Evolutionary conservation across 139 green algal species (phyloP), one percentile per base, ranked within the genome.

Genomic region (Gonium pectorale): DNA sequence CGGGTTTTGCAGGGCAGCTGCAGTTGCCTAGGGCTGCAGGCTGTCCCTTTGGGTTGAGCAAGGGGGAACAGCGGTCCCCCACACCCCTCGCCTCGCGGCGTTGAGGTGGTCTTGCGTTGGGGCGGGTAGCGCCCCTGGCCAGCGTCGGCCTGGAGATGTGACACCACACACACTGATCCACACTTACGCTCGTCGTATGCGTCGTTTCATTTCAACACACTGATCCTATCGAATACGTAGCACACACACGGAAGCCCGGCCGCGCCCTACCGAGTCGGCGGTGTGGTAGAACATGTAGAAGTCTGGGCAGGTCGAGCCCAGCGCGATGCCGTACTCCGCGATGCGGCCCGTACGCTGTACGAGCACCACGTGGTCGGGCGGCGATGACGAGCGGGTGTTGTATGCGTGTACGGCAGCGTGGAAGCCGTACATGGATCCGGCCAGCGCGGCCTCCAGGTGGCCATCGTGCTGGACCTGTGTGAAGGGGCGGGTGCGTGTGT

Each of bases 311-410:
- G 68, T 77, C 43, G 68, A 77, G 24, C 68, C 68, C 3, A 77
- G 60, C 0, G 68, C 68, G 43, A 77, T 62, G 68, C 68, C 68
- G 68, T 77, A 77, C 43, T 77, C 68, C 24, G 68, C 41, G n/a
- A 77, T 77, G 43, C 60, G 60, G 43, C 15, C 44, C 29, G 29
- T 41, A 41, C 68, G 43, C 43, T 77, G 44, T 62, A 59, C 44
- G 43, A 77, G 44, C 44, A 27, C 46, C 43, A 77, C 40, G 68
- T 77, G 60, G 26, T 77, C 68, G 4, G 26, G 43, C 15, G 44
- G 5, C 7, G 24, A 11, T 26, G 44, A 27, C 43, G 3, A 3
- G 27, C 43, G 43, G 43, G 41, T 60, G 68, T 77, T 77, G 43
- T 77, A 77, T 43, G 40, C 31, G 3, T 77, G 68, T 60, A 77